phyloP scores from a whole-genome alignment of 164 flowering plant genomes.

The Sedum album region DNA sequence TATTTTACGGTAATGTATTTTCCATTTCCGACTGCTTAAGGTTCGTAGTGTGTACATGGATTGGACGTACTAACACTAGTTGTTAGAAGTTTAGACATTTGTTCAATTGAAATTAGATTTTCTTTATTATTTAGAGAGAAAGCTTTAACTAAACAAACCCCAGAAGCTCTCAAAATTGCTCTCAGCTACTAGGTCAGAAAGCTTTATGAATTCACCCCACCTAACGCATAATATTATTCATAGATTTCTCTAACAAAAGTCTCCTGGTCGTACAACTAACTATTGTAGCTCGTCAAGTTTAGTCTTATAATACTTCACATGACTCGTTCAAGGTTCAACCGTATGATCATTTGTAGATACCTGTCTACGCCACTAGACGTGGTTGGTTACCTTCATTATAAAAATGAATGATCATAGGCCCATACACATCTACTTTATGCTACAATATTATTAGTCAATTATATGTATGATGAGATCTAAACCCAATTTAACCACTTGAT shows the following conservation, averaged over 20 bases:
- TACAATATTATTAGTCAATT: not conserved
- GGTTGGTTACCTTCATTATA: not conserved
- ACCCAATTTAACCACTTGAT: not conserved
- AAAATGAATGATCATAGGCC: not conserved
- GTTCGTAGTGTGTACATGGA: not conserved
- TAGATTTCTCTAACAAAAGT: not conserved
- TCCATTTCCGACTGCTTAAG: too few species aligned
- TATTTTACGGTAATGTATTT: too few species aligned
- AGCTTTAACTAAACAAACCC: not conserved
- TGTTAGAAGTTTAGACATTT: not conserved
- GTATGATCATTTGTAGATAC: not conserved
- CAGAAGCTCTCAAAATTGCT: not conserved
- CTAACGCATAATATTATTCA: not conserved
- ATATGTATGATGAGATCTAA: not conserved
- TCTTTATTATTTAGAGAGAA: not conserved
- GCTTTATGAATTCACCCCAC: slow-evolving; percentile 3
- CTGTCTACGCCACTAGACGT: not conserved
- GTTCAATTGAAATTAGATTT: not conserved
- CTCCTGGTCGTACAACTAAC: not conserved
- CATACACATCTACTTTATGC: not conserved
- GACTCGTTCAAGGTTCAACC: slow-evolving; percentile 4
- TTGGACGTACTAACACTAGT: not conserved
- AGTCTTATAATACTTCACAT: not conserved
- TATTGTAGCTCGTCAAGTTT: not conserved
- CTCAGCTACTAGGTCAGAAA: not conserved